Conservation (phyloP, 768 basidiomycete species). For the Auricularia heimuer region DNA sequence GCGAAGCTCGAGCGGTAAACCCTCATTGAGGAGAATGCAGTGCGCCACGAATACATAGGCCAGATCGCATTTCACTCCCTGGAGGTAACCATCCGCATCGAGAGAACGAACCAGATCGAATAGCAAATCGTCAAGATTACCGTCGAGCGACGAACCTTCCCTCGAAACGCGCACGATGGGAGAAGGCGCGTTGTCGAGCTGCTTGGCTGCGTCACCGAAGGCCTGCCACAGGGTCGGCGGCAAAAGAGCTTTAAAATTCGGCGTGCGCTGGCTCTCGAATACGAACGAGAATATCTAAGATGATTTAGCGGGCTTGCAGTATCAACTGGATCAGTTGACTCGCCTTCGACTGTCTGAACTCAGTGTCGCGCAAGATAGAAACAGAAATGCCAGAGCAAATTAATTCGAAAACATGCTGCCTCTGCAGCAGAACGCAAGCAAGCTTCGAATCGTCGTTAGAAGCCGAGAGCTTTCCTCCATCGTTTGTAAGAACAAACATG, state of each 20-base stretch:
- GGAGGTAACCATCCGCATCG: too few species aligned
- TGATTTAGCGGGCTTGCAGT: not conserved
- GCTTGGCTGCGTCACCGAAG: too few species aligned
- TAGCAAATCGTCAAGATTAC: not conserved
- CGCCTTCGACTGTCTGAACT: slow-evolving; percentile 58
- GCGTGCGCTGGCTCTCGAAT: slow-evolving; percentile 28
- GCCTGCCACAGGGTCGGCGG: not conserved
- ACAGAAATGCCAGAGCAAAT: slow-evolving; percentile 41
- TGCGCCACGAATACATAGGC: slow-evolving; percentile 32
- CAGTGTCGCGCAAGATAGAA: slow-evolving; percentile 40
- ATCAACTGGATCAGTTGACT: slow-evolving; percentile 1
- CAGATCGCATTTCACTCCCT: slow-evolving; percentile 12
- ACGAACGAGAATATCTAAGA: slow-evolving; percentile 52
- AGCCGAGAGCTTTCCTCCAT: slow-evolving; percentile 31
- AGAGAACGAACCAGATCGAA: not conserved
- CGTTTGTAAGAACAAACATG: slow-evolving; percentile 55
- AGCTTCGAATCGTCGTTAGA: slow-evolving; percentile 10
- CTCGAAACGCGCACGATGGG: too few species aligned
- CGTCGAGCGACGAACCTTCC: too few species aligned
- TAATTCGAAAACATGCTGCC: slow-evolving; percentile 40
- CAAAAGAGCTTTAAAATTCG: slow-evolving; percentile 7
- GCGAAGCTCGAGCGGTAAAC: not conserved
- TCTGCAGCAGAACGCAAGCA: slow-evolving; percentile 34
- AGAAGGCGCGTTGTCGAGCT: too few species aligned
- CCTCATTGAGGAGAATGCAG: slow-evolving; percentile 24